These are phyloP conservation scores for Alternaria solani DNA, from an alignment of 2,329 filamentous ascomycete species.

Conservation along the genomic window DNA sequence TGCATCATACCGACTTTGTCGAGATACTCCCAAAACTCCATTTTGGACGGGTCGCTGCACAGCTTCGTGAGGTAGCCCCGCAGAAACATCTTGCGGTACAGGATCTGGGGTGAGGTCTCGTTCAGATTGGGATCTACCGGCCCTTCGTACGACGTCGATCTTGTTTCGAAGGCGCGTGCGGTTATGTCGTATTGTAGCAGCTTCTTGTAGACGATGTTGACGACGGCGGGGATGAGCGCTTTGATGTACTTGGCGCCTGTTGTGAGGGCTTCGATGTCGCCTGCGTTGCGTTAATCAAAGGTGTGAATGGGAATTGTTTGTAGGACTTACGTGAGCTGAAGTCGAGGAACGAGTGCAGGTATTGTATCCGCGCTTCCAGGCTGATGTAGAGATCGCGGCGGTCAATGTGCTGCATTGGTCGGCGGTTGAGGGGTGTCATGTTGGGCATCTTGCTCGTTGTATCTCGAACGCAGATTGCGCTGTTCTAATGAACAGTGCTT, in stretches of 20 bases:
- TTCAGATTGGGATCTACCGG: conserved; percentile 69
- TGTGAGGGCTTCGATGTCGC: conserved; percentile 74
- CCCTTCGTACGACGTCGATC: conserved; percentile 69
- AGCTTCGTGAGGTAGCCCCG: conserved; percentile 78
- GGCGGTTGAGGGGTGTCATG: conserved; percentile 39
- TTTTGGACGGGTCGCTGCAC: conserved; percentile 75
- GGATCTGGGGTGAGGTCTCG: conserved; percentile 77
- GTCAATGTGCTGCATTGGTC: conserved; percentile 67
- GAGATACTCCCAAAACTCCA: conserved; percentile 84
- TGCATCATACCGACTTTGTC: conserved; percentile 90
- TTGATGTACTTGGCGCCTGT: conserved; percentile 78
- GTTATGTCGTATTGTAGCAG: conserved; percentile 83
- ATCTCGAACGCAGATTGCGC: not conserved
- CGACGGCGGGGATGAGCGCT: conserved; percentile 80
- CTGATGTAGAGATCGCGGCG: conserved; percentile 75
- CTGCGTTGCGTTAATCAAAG: conserved; percentile 39
- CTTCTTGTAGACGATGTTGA: conserved; percentile 86
- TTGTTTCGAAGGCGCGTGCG: conserved; percentile 74
- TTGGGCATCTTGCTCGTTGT: not conserved
- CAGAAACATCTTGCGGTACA: conserved; percentile 78
- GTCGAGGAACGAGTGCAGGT: conserved; percentile 78
- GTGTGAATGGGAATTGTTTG: too few relatives aligned
- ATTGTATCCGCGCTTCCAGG: conserved; percentile 73
- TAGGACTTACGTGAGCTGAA: conserved; percentile 71
- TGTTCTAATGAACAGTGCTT: not conserved